Evolutionary conservation across 202 grass and related monocot genomes (phyloP), one percentile per base, ranked within the genome.

Genomic region (Setaria italica): DNA sequence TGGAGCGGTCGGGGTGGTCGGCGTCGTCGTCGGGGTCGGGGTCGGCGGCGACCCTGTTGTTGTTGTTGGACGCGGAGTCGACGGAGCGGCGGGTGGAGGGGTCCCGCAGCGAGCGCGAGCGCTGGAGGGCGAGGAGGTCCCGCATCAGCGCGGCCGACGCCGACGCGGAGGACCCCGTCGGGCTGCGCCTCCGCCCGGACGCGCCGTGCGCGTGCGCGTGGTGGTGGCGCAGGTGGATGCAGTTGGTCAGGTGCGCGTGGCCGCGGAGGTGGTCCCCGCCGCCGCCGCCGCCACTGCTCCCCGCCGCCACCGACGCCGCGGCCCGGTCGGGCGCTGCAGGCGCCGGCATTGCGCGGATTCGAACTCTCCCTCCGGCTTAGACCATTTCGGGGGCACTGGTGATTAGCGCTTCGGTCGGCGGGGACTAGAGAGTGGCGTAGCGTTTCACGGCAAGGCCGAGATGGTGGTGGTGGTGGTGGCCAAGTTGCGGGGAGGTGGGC

Each of bases 241-340:
- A 94, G 87, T 90, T 94, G 79, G 93, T 92, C 34, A 96, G 91
- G 80, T 96, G 96, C 57, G 89, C 90, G 67, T 99, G 96, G 7
- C 58, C 91, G 19, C 82, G 79, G 29, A 92, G 79, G 78, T 98
- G 93, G 46, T 88, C 83, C 4, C 67, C 67, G 1, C 67, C 45
- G 5, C 67, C 35, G 11, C 72, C 85, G 68, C 13, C 51, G 51
- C 67, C 25, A 25, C 25, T 11, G 12, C 62, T 46, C 55, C 9
- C 51, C 76, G 47, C 49, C 72, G 60, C 11, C 58, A 12, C 21
- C 58, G 58, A 12, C 58, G 39, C 34, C 46, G 35, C 45, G 43
- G 19, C 74, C 49, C 25, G 62, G 49, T 77, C 82, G 25, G 82
- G 30, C 62, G 79, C 7, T 62, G 35, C 66, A 1, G 68, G 76